Evolutionary conservation across 2,329 filamentous ascomycete genomes (phyloP), one percentile per base, ranked within the genome.

Genomic region (Beauveria sp.): DNA sequence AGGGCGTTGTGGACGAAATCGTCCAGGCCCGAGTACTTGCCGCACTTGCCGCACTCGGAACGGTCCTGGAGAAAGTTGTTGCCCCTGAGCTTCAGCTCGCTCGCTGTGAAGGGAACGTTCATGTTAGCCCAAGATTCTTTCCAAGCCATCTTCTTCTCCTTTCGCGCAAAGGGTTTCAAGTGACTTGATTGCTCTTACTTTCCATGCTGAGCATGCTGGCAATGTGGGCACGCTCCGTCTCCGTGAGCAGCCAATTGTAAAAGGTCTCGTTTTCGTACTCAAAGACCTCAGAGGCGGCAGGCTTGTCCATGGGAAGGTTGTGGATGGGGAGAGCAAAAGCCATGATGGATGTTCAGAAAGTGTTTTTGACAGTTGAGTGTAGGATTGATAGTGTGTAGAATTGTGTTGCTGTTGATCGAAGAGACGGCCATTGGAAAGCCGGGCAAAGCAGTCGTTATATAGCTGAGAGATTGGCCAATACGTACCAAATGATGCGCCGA

Each of bases 1-100:
- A 61, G 53, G 10, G 60, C 60, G 16, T 61, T 61, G 53, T 61
- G 60, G n/a, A 57, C 60, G 26, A 61, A 51, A 28, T 61, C 60
- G 16, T 61, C 60, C n/a, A 61, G 12, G 45, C 60, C 60, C 2
- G 60, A 61, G 34, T 57, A 53, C 46, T 61, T 61, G 53, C 60
- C 60, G 28, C 60, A 61, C 2, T 47, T 53, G n/a, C 10, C 8
- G 46, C 60, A 61, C 60, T 61, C 18, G 34, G 53, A 38, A 18
- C 60, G 60, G 34, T 61, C 60, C 53, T 61, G 18, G n/a, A 43
- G 24, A 12, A 61, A 61, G 53, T 45, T 61, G 52, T 5, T 10
- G 14, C 60, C 60, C 3, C 5, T 20, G 52, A 61, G 8, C 24
- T n/a, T 61, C 38, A 61, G 12, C 12, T 61, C 60, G 46, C n/a